Conservation (phyloP, 495 filamentous ascomycete genomes). For the Xanthoparmelia taractica region DNA sequence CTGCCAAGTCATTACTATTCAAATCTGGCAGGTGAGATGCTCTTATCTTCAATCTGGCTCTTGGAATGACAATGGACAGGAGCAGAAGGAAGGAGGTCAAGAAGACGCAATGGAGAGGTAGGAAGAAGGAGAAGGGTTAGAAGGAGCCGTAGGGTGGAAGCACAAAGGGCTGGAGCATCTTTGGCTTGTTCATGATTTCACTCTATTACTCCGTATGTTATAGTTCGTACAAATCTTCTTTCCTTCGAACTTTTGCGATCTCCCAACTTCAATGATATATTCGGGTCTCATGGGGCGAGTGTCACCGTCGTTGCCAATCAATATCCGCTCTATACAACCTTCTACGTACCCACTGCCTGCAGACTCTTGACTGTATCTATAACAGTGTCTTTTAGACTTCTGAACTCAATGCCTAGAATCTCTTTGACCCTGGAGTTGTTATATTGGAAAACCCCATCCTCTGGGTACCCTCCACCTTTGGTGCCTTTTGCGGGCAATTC, state of each 20-base stretch:
- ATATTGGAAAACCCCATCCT: conserved; percentile 36
- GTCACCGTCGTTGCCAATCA: neutral
- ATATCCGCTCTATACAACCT: neutral
- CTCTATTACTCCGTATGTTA: too few species aligned
- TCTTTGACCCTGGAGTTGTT: conserved; percentile 49
- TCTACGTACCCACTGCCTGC: conserved; percentile 36
- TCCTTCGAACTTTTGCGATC: neutral
- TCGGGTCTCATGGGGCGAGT: neutral
- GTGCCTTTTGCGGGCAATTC: conserved; percentile 48
- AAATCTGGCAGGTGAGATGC: too few species aligned
- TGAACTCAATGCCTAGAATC: conserved; percentile 53
- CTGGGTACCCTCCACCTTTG: conserved; percentile 32
- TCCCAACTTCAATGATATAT: neutral
- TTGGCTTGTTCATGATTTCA: too few species aligned
- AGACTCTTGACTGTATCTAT: conserved; percentile 50
- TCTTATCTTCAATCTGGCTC: too few species aligned
- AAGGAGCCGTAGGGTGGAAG: too few species aligned
- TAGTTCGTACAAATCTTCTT: neutral
- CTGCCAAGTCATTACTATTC: too few species aligned
- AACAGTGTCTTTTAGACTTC: conserved; percentile 46
- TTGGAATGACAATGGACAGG: too few species aligned
- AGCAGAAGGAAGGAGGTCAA: too few species aligned
- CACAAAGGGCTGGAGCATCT: too few species aligned
- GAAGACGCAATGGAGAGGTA: too few species aligned
- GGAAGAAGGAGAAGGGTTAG: too few species aligned